These are phyloP conservation scores for Zygotorulaspora sp. DNA, from an alignment of 805 yeast species.

Conservation along the genomic window DNA sequence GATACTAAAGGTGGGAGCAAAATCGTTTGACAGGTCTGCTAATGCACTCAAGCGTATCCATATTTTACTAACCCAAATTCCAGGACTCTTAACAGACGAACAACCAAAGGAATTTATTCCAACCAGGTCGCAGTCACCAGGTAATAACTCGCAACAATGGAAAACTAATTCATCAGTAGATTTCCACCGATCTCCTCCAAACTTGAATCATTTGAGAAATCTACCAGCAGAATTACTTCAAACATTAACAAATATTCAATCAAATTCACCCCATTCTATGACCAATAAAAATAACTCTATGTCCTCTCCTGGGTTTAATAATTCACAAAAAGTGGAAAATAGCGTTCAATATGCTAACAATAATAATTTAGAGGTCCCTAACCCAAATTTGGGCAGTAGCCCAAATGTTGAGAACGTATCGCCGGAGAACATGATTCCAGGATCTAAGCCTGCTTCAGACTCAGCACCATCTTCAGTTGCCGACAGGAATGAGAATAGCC, in stretches of 20 bases:
- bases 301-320: constrained; percentile 8
- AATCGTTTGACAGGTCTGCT: constrained; percentile 74
- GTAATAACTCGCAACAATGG: constrained; percentile 16
- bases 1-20: constrained; percentile 67
- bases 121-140: constrained; percentile 25
- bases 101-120: constrained; percentile 17
- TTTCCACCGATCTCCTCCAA: constrained; percentile 11
- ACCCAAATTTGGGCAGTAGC: background rate
- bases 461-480: background rate
- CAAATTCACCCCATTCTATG: constrained; percentile 14
- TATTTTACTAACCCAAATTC: constrained; percentile 66
- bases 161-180: constrained; percentile 9
- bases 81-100: constrained; percentile 48
- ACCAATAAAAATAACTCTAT: constrained; percentile 6
- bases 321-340: constrained; percentile 4
- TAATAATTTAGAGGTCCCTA: background rate
- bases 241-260: constrained; percentile 16
- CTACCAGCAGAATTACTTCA: constrained; percentile 23
- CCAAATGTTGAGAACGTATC: background rate
- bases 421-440: background rate
- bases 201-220: constrained; percentile 18
- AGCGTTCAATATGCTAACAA: background rate
- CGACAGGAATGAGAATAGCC: background rate
- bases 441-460: background rate
- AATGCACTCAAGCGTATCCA: constrained; percentile 70